A percentile compares a stretch with the other conserved stretches of the same genome.
phyloP scores from a whole-genome alignment of 768 basidiomycete genomes.

The Coprinopsis strossmayeri region DNA sequence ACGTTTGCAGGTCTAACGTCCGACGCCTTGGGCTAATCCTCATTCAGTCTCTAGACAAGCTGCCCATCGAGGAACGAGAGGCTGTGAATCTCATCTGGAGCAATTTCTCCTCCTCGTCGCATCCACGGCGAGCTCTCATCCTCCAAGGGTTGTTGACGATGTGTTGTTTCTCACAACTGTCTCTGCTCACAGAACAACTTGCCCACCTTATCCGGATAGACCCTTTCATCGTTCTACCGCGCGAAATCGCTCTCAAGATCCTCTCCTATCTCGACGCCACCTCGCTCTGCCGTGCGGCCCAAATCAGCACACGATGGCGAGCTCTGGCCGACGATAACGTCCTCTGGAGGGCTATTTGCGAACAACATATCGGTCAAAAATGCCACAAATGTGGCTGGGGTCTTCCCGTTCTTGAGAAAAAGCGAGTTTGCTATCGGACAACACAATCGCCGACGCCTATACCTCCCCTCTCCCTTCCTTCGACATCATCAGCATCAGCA shows the following conservation, averaged over 20 bases:
- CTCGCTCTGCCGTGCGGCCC: conserved; percentile 89
- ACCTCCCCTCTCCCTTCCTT: conserved; percentile 16
- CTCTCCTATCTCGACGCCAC: conserved; percentile 88
- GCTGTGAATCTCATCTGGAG: conserved; percentile 93
- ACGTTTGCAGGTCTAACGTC: conserved; percentile 24
- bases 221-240: conserved; percentile 85
- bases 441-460: conserved; percentile 32
- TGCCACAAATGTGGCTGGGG: conserved; percentile 98
- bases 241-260: conserved; percentile 83
- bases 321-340: conserved; percentile 90
- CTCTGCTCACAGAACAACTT: conserved; percentile 90
- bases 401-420: conserved; percentile 81
- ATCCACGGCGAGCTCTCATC: conserved; percentile 86
- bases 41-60: conserved; percentile 80
- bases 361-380: conserved; percentile 96
- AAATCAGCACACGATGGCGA: conserved; percentile 83
- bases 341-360: conserved; percentile 94
- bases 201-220: conserved; percentile 92
- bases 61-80: conserved; percentile 80
- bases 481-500: conserved; percentile 15
- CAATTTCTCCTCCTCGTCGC: conserved; percentile 91
- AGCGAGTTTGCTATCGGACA: conserved; percentile 37
- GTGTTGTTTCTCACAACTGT: conserved; percentile 98
- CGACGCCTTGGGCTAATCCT: conserved; percentile 10
- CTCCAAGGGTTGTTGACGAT: conserved; percentile 96